A percentile compares a stretch with the other conserved stretches of the same genome.
phyloP scores from a whole-genome alignment of 495 filamentous ascomycete species.

The Daldinia grandis region DNA sequence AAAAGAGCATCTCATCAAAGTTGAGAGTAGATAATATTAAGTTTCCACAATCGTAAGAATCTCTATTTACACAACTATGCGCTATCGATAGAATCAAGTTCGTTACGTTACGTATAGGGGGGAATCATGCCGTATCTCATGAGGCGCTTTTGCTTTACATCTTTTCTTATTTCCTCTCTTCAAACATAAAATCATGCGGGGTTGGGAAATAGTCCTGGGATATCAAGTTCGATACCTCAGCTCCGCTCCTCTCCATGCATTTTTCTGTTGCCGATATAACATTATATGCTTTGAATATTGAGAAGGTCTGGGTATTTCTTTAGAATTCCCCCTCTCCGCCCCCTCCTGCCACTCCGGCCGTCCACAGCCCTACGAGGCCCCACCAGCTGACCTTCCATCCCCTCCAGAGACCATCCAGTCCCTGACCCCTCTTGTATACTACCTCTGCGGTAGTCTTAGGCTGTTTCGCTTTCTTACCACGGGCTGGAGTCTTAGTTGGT shows the following conservation, averaged over 20 bases:
- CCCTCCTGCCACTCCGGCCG: slow-evolving; percentile 53
- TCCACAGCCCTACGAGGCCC: slow-evolving; percentile 90
- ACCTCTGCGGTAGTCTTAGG: slow-evolving; percentile 51
- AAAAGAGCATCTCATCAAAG: neutral
- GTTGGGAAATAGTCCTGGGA: slow-evolving; percentile 21
- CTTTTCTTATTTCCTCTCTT: slow-evolving; percentile 2
- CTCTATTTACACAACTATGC: slow-evolving; percentile 13
- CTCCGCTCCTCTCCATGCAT: neutral
- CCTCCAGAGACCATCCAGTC: slow-evolving; percentile 83
- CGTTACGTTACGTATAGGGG: slow-evolving; percentile 37
- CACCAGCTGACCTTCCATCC: slow-evolving; percentile 97
- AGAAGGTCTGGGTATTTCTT: neutral
- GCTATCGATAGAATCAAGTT: slow-evolving; percentile 14
- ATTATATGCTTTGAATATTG: neutral
- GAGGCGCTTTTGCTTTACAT: slow-evolving; percentile 32
- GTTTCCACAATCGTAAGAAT: slow-evolving; percentile 16
- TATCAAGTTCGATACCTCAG: neutral
- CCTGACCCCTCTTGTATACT: slow-evolving; percentile 74
- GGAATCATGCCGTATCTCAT: slow-evolving; percentile 50
- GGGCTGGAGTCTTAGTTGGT: slow-evolving; percentile 43
- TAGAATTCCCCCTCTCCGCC: slow-evolving; percentile 61
- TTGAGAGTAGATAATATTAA: slow-evolving; percentile 28
- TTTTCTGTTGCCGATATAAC: neutral
- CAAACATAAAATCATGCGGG: slow-evolving; percentile 23
- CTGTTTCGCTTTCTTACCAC: slow-evolving; percentile 48